Evolutionary conservation across 495 filamentous ascomycete genomes (phyloP), one percentile per base, ranked within the genome.

Genomic region (Cryomyces antarcticus): DNA sequence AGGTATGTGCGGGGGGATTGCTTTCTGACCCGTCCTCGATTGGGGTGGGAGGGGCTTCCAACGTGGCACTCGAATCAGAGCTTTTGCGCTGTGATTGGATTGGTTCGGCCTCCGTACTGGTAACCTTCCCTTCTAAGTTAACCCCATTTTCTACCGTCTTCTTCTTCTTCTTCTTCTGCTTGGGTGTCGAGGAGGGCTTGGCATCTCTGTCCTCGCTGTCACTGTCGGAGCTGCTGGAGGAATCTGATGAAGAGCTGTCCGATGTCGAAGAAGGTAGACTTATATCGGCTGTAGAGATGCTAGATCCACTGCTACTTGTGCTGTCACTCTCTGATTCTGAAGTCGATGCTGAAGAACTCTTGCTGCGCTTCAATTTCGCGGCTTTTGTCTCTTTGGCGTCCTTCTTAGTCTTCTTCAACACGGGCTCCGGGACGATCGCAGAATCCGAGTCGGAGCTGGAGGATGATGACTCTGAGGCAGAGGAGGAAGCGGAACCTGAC

Each of bases 371-470:
- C 33, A 13, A 24, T 24, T 24, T 24, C 33, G 33, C 33, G 2
- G 3, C 33, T 36, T 36, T 36, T 36, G 33, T 13, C 33, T 36
- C 33, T 9, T 36, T 13, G 17, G 17, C 17, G 17, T 24, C 17
- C 17, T 24, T 24, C 2, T 24, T 13, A 36, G 33, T 36, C 9
- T 36, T 36, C 33, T 10, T 9, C 33, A 9, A 10, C 33, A 10
- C 12, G 12, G 9, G 33, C 33, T 36, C 33, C 12, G 33, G 12
- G 33, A 13, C 12, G 12, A 36, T 36, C 33, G 33, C 46, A 28
- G 45, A 30, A 13, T 54, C 51, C 10, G 49, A 49, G 13, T 46
- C 49, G 41, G 47, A 50, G 41, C 45, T 48, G 7, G 51, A 53
- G 27, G 38, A 39, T 12, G 38, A 39, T n/a, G 38, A 39, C 2